phyloP scores from a whole-genome alignment of 495 filamentous ascomycete species.

The Annulohypoxylon nitens region DNA sequence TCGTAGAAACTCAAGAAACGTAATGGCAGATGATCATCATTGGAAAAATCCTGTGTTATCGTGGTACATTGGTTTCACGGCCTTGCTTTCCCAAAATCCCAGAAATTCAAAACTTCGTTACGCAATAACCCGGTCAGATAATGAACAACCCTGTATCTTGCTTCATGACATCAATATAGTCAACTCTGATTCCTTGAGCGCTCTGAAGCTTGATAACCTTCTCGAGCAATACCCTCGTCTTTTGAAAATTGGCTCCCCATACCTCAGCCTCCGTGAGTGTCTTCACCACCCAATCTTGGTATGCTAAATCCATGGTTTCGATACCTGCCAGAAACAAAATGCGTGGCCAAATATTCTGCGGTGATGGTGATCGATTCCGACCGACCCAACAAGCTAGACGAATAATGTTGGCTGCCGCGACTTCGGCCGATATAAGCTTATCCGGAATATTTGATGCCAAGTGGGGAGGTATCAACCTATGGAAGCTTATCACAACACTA shows the following conservation, averaged over 20 bases:
- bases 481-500: constrained; percentile 35
- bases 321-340: constrained; percentile 36
- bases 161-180: constrained; percentile 38
- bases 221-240: constrained; percentile 31
- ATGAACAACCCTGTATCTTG: constrained; percentile 32
- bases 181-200: constrained; percentile 29
- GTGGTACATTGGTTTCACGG: constrained; percentile 1
- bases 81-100: not conserved
- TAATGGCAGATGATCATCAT: not conserved
- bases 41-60: not conserved
- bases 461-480: constrained; percentile 27
- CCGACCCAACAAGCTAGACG: constrained; percentile 31
- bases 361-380: constrained; percentile 30
- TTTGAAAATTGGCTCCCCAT: constrained; percentile 38
- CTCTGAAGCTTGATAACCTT: constrained; percentile 34
- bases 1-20: not conserved
- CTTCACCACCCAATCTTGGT: constrained; percentile 33
- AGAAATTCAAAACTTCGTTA: not conserved
- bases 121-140: constrained; percentile 11
- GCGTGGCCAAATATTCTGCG: constrained; percentile 38
- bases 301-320: constrained; percentile 30
- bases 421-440: constrained; percentile 15
- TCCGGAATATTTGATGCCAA: constrained; percentile 1
- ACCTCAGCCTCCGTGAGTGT: constrained; percentile 29
- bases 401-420: constrained; percentile 32